Evolutionary conservation across 2,329 filamentous ascomycete species (phyloP), one percentile per base, ranked within the genome.

Genomic region (Phaeosphaeria sp.): DNA sequence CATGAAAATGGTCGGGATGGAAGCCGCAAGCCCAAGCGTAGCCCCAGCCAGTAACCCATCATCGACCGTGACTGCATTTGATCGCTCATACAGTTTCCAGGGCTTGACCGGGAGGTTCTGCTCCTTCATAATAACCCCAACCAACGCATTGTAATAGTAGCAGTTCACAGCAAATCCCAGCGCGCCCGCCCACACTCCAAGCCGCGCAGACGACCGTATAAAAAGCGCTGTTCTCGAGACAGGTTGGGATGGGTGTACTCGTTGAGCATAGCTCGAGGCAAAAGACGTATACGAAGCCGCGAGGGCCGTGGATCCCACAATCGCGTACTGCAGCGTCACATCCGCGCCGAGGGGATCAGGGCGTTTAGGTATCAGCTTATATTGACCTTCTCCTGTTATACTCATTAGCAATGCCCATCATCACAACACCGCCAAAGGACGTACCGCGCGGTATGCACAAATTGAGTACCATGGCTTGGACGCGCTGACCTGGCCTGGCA

Each of bases 341-440:
- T 73, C 72, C 11, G 71, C 71, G 22, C 65, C 67, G 50, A 73
- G 65, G 3, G 67, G 33, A 18, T 73, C 71, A 11, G 70, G 67
- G 7, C 70, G 61, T 48, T 62, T 64, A 1, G 68, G 68, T 11
- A 68, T 57, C 43, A 74, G 55, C 6, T 53, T 49, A 17, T 72
- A 65, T 51, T 74, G 65, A 25, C 69, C 69, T 58, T 72, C 68
- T 33, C 68, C 70, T 75, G 50, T 21, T 30, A 1, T 6, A 41
- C 1, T 4, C n/a, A 47, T 69, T 46, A 65, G 57, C 27, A 21
- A 25, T 22, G 3, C 25, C 10, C 6, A 10, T 41, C 22, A 48
- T 27, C 20, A 33, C 20, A 27, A 3, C 7, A 25, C 3, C 22
- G 22, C 23, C 18, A 20, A 3, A 30, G 39, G n/a, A 49, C 65